These are phyloP conservation scores for Wallacemonas sp. DNA, from an alignment of 208 protist genomes.

Conservation along the genomic window DNA sequence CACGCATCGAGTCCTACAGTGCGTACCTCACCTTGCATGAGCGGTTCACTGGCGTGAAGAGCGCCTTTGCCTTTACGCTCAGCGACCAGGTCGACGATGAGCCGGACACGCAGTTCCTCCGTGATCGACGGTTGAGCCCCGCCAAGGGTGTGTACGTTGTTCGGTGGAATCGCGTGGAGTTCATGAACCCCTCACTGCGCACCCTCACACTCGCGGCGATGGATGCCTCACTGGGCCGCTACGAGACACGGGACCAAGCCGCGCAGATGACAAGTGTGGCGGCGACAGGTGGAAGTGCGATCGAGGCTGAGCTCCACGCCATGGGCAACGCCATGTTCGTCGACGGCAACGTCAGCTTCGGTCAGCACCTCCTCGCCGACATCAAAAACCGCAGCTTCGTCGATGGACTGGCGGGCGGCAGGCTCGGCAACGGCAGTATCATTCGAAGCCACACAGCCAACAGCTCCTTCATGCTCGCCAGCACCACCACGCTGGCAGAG, in stretches of 20 bases:
- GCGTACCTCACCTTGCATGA: slow-evolving; percentile 17
- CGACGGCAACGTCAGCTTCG: slow-evolving; percentile 8
- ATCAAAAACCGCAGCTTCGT: slow-evolving; percentile 37
- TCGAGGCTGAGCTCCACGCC: neutral
- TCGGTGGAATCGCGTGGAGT: slow-evolving; percentile 70
- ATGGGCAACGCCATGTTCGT: slow-evolving; percentile 1
- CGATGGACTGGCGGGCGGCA: neutral
- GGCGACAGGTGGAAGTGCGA: neutral
- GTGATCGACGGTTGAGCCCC: slow-evolving; percentile 34
- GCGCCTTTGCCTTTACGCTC: slow-evolving; percentile 56
- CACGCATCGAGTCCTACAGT: slow-evolving; percentile 31
- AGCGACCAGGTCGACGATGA: slow-evolving; percentile 27
- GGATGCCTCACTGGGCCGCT: slow-evolving; percentile 18
- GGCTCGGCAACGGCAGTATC: no score
- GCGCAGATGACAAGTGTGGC: slow-evolving; percentile 4
- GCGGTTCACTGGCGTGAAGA: slow-evolving; percentile 46
- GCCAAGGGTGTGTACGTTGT: slow-evolving; percentile 35
- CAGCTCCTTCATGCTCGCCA: slow-evolving; percentile 4
- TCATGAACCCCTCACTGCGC: slow-evolving; percentile 47
- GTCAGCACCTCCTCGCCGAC: slow-evolving; percentile 28
- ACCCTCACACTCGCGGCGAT: slow-evolving; percentile 29
- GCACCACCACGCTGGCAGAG: neutral
- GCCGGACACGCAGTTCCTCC: slow-evolving; percentile 41
- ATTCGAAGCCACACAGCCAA: no score
- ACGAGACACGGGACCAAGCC: slow-evolving; percentile 25